Evolutionary conservation across 352 stramenopile genomes (phyloP).

Genomic region (Phytophthora sojae): DNA sequence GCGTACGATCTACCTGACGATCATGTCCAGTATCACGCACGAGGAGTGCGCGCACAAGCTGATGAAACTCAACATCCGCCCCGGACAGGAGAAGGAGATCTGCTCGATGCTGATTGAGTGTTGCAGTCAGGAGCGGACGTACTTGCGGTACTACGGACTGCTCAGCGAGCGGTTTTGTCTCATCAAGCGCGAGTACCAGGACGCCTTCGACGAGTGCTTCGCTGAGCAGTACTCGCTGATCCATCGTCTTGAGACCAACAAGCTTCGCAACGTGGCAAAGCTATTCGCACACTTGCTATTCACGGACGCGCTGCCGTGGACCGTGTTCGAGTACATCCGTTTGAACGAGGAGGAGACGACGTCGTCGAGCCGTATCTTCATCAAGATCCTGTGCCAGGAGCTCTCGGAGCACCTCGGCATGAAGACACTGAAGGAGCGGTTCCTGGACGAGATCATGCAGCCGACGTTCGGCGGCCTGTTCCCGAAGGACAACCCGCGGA

Average conservation of each 20-base stretch:
- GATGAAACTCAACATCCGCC: conserved; percentile 97
- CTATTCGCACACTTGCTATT: conserved; percentile 99
- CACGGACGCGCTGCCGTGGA: conserved; percentile 98
- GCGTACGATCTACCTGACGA: conserved; percentile 99
- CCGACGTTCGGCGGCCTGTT: conserved; percentile 96
- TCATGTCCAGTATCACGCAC: conserved; percentile 99
- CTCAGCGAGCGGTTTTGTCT: conserved; percentile 97
- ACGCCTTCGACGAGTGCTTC: conserved; percentile 96
- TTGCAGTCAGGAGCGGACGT: conserved; percentile 98
- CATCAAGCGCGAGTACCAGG: conserved; percentile 95
- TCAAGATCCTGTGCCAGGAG: conserved; percentile 99
- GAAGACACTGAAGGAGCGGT: conserved; percentile 95
- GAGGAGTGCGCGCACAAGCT: conserved; percentile 99
- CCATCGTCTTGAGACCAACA: conserved; percentile 99
- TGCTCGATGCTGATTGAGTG: conserved; percentile 99
- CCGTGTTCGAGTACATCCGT: conserved; percentile 96
- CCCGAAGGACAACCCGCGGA: conserved; percentile 96
- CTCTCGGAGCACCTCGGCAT: conserved; percentile 98
- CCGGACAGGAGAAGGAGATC: conserved; percentile 97
- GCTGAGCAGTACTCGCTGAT: conserved; percentile 95
- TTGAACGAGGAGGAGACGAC: conserved; percentile 99
- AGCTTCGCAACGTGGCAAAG: conserved; percentile 98
- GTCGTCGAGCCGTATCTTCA: conserved; percentile 99
- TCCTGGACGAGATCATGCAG: conserved; percentile 93
- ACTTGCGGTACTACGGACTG: conserved; percentile 97